Evolutionary conservation across 371 early-diverging fungal genomes (phyloP), one percentile per base, ranked within the genome.

Genomic region (Massospora cicadina): DNA sequence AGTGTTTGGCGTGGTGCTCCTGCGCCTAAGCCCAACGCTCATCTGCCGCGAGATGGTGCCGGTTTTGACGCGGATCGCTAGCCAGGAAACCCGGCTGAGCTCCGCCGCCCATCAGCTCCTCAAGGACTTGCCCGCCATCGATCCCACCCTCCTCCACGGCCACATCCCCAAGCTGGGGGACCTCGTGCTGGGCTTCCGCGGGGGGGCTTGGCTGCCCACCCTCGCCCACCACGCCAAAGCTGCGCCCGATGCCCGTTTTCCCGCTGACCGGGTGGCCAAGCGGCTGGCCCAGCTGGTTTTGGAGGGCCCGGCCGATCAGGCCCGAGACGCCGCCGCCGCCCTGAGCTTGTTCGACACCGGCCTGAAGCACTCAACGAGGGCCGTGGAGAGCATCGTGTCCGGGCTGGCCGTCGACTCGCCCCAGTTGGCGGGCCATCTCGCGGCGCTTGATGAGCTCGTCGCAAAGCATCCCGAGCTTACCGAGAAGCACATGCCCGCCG

Each of bases 1-100:
- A 27, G 77, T 85, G 0, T 87, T 91, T 28, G 75, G 79, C 1
- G 70, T 86, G 7, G 70, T 92, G 5, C 70, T 91, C 31, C 80
- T 85, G n/a, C 77, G 86, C 2, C 78, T 85, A 28, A 80, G 84
- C 21, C 68, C 87, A 54, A 79, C 82, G 2, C 68, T 84, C 12
- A 71, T 88, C 61, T 79, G 82, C 65, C 76, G 79, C 66, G 76
- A 75, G 63, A 68, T 82, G 60, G 68, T 88, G 27, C 74, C 87
- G 59, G 59, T 67, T 65, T 65, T 87, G 68, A 72, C 86, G 58
- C 69, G 74, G 43, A 77, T 43, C 43, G 43, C 43, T 43, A 10
- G 43, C 17, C 43, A 43, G 43, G 43, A 5, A 17, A 43, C 5
- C 17, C 43, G 17, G 10, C 17, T 43, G 5, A 43, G 43, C 43